Base-by-base conservation (phyloP, 225 moss, liverwort and hornwort genomes). In the Rhytidiadelphus loreus region DNA sequence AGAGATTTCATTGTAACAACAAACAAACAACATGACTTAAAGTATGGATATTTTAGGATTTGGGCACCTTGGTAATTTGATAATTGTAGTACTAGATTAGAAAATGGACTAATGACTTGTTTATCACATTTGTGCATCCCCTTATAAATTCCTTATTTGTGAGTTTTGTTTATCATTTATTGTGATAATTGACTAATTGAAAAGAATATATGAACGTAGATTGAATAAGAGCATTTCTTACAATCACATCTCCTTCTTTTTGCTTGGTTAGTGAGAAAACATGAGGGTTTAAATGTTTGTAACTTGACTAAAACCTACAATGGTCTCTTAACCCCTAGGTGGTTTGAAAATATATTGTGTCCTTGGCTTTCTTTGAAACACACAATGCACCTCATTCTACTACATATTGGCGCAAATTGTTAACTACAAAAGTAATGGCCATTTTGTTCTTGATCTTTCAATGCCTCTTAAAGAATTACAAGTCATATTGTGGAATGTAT, bases 311-410 rank as follows among this genome's bases (percentile, higher is more conserved):
- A 68, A 7, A 22, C 23, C 68, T 22, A n/a, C 22, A 22, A 68
- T 68, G n/a, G 22, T 68, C 6, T 37, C 11, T 20, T n/a, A n/a
- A 22, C 0, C 8, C 11, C 7, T 12, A 68, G 4, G 22, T 68
- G 22, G n/a, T 21, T 4, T 0, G 7, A 4, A 13, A 39, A 69
- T 3, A 69, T 69, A 39, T 23, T 39, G 4, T 23, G 4, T 23
- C 39, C 4, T 0, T 39, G 1, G 8, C 39, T 69, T 69, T 69
- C 13, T 69, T 0, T n/a, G 0, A 69, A 69, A 39, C 2, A 23
- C 8, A 24, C 23, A 39, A 69, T 68, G 23, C 1, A 7, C 1
- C 7, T 39, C 69, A 22, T 22, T 68, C 12, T 68, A 66, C n/a
- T 68, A 68, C 0, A 20, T n/a, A 7, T n/a, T n/a, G 22, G 12